Percentiles rank a stretch among this genome's conserved stretches.
phyloP scores from a whole-genome alignment of 2,329 filamentous ascomycete genomes.

The Aspergillus versicolor region DNA sequence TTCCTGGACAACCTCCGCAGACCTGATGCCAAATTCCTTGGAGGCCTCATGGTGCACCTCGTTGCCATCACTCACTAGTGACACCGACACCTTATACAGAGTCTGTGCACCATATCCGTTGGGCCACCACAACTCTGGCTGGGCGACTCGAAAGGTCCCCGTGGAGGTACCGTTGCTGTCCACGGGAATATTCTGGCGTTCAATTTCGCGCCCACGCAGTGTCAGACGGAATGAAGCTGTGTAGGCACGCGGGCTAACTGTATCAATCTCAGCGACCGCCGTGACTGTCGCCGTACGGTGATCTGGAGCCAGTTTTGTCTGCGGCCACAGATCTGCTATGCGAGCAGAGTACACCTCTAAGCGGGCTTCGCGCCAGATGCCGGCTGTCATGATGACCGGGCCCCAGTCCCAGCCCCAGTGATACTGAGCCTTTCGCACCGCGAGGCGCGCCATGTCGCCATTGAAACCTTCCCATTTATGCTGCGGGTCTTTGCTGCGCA shows the following conservation, averaged over 20 bases:
- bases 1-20: constrained; percentile 44
- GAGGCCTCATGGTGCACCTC: constrained; percentile 43
- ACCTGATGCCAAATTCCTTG: constrained; percentile 57
- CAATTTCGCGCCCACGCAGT: background rate
- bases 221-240: background rate
- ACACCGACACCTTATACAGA: constrained; percentile 56
- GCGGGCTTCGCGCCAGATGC: constrained; percentile 65
- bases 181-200: background rate
- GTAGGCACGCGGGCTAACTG: background rate
- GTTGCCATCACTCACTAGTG: constrained; percentile 37
- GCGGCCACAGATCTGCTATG: constrained; percentile 58
- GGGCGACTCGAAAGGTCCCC: constrained; percentile 37
- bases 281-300: constrained; percentile 39
- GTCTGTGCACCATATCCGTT: constrained; percentile 59
- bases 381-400: constrained; percentile 60
- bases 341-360: constrained; percentile 63
- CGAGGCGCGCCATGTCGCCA: constrained; percentile 45
- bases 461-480: constrained; percentile 50
- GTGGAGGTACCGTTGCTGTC: constrained; percentile 24
- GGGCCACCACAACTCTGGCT: constrained; percentile 60
- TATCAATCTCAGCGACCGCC: constrained; percentile 35
- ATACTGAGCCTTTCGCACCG: constrained; percentile 65
- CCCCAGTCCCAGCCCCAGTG: constrained; percentile 75
- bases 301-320: constrained; percentile 39
- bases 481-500: constrained; percentile 42